Conservation (phyloP, 495 filamentous ascomycete genomes). For the Podospora pseudopauciseta region DNA sequence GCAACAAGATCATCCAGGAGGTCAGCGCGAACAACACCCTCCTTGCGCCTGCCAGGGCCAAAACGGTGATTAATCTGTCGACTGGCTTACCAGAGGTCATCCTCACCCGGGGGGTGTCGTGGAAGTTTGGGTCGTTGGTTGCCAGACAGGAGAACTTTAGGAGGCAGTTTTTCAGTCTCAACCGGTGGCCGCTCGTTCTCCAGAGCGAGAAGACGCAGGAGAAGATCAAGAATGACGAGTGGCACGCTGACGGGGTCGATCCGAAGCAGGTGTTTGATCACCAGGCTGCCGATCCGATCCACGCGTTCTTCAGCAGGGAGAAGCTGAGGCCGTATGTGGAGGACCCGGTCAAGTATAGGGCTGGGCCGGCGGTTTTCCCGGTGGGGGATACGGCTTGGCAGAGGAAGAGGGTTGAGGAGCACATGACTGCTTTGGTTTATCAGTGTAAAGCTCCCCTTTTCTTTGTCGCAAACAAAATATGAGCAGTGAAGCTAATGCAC, state of each 20-base stretch:
- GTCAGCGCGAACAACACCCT: constrained; percentile 25
- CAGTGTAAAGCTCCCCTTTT: constrained; percentile 13
- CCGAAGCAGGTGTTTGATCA: constrained; percentile 20
- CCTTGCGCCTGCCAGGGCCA: constrained; percentile 22
- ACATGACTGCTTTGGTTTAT: constrained; percentile 15
- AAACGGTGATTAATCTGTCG: background rate
- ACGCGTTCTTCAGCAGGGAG: constrained; percentile 15
- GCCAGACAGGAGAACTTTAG: background rate
- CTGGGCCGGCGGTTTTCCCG: constrained; percentile 23
- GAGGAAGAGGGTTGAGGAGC: constrained; percentile 17
- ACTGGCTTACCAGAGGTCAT: background rate
- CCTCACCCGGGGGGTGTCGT: constrained; percentile 20
- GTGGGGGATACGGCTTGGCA: constrained; percentile 29
- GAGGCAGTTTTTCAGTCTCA: constrained; percentile 23
- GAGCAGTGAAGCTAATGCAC: background rate
- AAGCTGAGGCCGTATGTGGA: constrained; percentile 22
- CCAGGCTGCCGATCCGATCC: constrained; percentile 13
- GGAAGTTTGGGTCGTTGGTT: constrained; percentile 23
- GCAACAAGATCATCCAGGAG: constrained; percentile 26
- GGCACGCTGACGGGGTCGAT: constrained; percentile 16
- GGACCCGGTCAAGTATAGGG: constrained; percentile 17
- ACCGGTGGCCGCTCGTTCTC: constrained; percentile 26
- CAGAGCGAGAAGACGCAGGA: constrained; percentile 12
- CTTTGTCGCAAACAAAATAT: background rate
- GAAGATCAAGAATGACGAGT: background rate